Conservation (phyloP, 345 rosid species). For the Bruguiera gymnorhiza region DNA sequence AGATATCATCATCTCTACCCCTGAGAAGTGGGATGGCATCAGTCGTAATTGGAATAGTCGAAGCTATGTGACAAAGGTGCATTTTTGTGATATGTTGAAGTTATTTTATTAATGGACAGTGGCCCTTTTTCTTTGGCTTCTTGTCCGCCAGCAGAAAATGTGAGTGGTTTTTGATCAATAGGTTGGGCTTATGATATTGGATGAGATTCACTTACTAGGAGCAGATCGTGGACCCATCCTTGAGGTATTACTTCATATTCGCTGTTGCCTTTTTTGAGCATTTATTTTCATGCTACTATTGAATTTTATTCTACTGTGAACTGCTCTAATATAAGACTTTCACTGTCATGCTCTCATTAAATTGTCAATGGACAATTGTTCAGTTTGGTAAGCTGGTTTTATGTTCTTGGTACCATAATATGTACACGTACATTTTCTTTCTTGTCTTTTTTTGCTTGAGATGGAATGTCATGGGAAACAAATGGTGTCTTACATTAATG, state of each 20-base stretch:
- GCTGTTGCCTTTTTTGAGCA: not conserved
- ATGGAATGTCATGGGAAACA: no score
- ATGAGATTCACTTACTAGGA: slow-evolving; percentile 97
- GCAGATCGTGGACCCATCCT: slow-evolving; percentile 99
- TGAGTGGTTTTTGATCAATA: slow-evolving; percentile 30
- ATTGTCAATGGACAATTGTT: no score
- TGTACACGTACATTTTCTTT: no score
- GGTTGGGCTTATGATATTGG: slow-evolving; percentile 96
- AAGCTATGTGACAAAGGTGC: slow-evolving; percentile 90
- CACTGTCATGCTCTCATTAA: no score
- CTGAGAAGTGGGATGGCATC: slow-evolving; percentile 99
- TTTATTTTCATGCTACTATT: not conserved
- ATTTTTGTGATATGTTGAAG: slow-evolving; percentile 17
- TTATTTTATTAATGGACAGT: slow-evolving; percentile 9
- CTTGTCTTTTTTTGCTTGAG: no score
- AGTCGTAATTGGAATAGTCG: slow-evolving; percentile 99
- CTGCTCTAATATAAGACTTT: no score
- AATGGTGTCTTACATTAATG: no score
- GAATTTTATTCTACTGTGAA: not conserved
- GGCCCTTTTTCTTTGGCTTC: not conserved
- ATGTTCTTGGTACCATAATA: no score
- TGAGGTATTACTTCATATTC: slow-evolving; percentile 59
- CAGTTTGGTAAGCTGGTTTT: no score
- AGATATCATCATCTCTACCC: slow-evolving; percentile 93
- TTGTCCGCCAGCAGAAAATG: not conserved